Percentiles rank a stretch among this genome's conserved stretches.
Evolutionary conservation across 2,329 filamentous ascomycete species (phyloP).

Genomic region (Colletotrichum lupini): DNA sequence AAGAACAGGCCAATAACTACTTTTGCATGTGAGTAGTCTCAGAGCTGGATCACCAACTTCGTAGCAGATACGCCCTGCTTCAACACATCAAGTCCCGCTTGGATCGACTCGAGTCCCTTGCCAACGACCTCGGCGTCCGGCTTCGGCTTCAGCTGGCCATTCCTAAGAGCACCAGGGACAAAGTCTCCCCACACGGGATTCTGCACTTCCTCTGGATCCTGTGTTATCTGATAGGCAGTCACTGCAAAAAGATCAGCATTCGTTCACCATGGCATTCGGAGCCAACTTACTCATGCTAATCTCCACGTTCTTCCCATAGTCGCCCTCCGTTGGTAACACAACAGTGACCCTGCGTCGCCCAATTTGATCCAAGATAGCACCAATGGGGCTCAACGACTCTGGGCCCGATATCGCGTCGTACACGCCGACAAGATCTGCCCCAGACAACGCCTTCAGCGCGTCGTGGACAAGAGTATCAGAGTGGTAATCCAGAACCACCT

Average conservation of each 20-base stretch:
- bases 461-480: conserved; percentile 42
- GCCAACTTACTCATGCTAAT: not conserved
- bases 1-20: too few species aligned
- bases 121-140: conserved; percentile 1
- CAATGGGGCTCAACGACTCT: not conserved
- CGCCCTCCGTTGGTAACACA: not conserved
- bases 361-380: not conserved
- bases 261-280: too few species aligned
- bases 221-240: not conserved
- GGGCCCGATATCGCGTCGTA: conserved; percentile 12
- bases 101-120: conserved; percentile 7
- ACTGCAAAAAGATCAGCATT: not conserved
- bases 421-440: not conserved
- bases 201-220: not conserved
- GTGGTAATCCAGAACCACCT: conserved; percentile 56
- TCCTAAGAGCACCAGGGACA: not conserved
- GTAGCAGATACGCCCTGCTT: conserved; percentile 8
- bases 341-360: not conserved
- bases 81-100: not conserved
- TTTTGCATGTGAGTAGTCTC: not conserved
- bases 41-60: not conserved
- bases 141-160: not conserved
- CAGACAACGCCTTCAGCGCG: not conserved
- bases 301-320: conserved; percentile 10
- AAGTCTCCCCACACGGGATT: not conserved